Evolutionary conservation across 2,329 filamentous ascomycete species (phyloP), one percentile per base, ranked within the genome.

Genomic region (Rasamsonia emersonii): DNA sequence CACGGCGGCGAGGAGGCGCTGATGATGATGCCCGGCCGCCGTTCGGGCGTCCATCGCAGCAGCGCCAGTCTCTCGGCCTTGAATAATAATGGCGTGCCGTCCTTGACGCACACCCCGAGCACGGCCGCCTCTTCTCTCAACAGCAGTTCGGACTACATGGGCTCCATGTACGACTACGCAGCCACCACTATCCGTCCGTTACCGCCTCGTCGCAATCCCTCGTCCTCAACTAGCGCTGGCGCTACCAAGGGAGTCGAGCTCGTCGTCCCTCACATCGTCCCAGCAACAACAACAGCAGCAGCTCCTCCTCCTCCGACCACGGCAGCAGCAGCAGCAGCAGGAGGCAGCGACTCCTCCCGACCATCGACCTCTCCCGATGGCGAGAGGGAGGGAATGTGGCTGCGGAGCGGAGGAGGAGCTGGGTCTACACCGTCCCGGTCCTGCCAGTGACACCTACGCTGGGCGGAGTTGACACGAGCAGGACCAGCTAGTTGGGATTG

Each of bases 181-280:
- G 30, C 14, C n/a, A 17, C 26, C 15, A n/a, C 14, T 11, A 42
- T 50, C 31, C 57, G 59, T 4, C 60, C 61, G 2, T 43, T 64
- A 14, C 57, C 57, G 9, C 58, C 61, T 4, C 54, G 60, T 5
- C 56, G 57, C 42, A 62, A 62, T 34, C 55, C 58, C 11, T 53
- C 49, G 31, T 62, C 57, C 40, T 51, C 52, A 9, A 45, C 46
- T 28, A 46, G 48, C 32, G 38, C 47, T 4, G 49, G 44, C 18
- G 44, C 42, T 16, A 43, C 43, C 17, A 58, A 58, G 41, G 54
- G 58, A 8, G 47, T 61, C 6, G 56, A 61, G 18, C 46, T 64
- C 14, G 60, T 64, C 9, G 53, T 62, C 9, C 61, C 61, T 15
- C 59, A 61, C 25, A 42, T 61, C 6, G 18, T n/a, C n/a, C n/a